Evolutionary conservation across 768 basidiomycete genomes (phyloP).

Genomic region (Mycena filopes): DNA sequence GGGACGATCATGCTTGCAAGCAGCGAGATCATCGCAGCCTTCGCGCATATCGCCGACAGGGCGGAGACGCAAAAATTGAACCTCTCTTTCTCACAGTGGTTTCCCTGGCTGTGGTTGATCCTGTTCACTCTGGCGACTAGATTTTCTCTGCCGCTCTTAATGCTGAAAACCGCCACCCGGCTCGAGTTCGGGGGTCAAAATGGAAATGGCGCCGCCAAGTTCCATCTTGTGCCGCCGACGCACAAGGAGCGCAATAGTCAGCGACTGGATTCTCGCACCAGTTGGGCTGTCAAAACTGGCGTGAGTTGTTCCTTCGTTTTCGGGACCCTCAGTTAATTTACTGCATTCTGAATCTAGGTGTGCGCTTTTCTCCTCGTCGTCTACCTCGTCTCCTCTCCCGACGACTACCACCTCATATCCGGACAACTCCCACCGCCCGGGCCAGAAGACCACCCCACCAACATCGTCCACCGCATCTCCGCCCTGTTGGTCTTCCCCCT

Average conservation of each 20-base stretch:
- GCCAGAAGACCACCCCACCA: slow-evolving; percentile 13
- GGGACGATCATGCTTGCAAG: slow-evolving; percentile 40
- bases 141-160: slow-evolving; percentile 19
- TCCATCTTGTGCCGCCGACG: slow-evolving; percentile 14
- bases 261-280: slow-evolving; percentile 24
- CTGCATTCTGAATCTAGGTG: slow-evolving; percentile 8
- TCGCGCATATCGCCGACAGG: slow-evolving; percentile 14
- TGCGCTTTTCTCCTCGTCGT: slow-evolving; percentile 19
- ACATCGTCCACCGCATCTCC: slow-evolving; percentile 10
- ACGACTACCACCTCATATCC: slow-evolving; percentile 24
- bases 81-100: background rate
- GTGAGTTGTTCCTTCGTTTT: slow-evolving; percentile 16
- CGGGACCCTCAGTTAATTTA: background rate
- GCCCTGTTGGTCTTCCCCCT: slow-evolving; percentile 20
- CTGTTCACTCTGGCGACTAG: slow-evolving; percentile 3
- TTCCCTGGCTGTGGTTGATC: slow-evolving; percentile 18
- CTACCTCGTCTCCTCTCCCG: slow-evolving; percentile 27
- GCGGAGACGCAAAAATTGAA: slow-evolving; percentile 4
- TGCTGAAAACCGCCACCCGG: slow-evolving; percentile 22
- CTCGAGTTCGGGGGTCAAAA: background rate
- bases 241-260: slow-evolving; percentile 30
- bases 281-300: slow-evolving; percentile 20
- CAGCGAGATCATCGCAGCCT: slow-evolving; percentile 15
- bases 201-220: background rate
- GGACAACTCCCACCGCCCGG: slow-evolving; percentile 2